phyloP scores from a whole-genome alignment of 2,329 filamentous ascomycete genomes.

The Coniochaeta sp. region DNA sequence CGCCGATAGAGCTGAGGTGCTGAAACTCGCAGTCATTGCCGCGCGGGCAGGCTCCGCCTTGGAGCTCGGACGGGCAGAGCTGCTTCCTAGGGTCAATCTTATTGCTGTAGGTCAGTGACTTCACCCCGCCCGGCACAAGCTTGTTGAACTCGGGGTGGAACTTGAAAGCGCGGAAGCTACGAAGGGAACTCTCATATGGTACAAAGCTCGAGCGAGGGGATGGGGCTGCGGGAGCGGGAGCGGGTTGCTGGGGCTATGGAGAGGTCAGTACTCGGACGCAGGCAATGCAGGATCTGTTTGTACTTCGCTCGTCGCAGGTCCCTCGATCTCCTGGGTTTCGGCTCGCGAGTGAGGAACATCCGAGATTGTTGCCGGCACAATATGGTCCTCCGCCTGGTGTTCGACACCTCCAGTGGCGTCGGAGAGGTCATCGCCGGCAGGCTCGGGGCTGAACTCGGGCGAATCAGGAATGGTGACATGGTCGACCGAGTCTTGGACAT shows the following conservation, averaged over 20 bases:
- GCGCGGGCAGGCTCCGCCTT: constrained; percentile 61
- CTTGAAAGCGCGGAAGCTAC: constrained; percentile 78
- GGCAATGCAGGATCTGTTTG: not conserved
- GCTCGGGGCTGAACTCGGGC: constrained; percentile 8
- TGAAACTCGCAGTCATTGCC: constrained; percentile 67
- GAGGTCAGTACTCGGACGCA: constrained; percentile 12
- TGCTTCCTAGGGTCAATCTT: constrained; percentile 70
- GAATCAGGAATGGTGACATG: constrained; percentile 11
- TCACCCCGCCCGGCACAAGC: constrained; percentile 67
- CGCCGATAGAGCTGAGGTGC: constrained; percentile 69
- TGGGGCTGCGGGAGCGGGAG: too few relatives aligned
- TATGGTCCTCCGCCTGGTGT: not conserved
- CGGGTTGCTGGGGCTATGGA: constrained; percentile 11
- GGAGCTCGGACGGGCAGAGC: constrained; percentile 71
- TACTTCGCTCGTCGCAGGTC: not conserved
- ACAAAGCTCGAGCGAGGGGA: constrained; percentile 14
- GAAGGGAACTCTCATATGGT: constrained; percentile 79
- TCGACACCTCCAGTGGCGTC: not conserved
- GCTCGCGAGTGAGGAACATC: constrained; percentile 1
- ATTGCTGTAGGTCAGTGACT: constrained; percentile 90
- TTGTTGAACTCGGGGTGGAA: constrained; percentile 74
- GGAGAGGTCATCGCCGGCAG: constrained; percentile 5
- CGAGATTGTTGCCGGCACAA: not conserved
- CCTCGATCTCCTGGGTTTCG: not conserved
- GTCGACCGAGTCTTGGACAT: constrained; percentile 7